Evolutionary conservation across 352 stramenopile species (phyloP).

Genomic region (Phytopythium mirpurense): DNA sequence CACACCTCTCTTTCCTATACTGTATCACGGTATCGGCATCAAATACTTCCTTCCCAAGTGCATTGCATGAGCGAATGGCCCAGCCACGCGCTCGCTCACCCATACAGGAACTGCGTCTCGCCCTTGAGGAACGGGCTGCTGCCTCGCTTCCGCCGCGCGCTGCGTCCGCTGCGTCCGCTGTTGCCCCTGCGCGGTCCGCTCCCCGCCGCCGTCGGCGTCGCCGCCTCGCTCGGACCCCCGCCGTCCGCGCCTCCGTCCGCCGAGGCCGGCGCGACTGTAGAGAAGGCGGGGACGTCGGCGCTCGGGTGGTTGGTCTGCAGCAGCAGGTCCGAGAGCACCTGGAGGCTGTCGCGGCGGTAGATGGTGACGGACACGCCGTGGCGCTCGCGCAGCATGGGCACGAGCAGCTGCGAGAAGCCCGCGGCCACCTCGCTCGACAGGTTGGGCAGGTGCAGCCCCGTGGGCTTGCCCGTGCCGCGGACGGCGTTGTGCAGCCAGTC

Average conservation of each 20-base stretch:
- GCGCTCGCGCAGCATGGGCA: conserved; percentile 59
- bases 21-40: no score
- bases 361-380: conserved; percentile 60
- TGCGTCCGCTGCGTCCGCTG: conserved; percentile 11
- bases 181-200: conserved; percentile 9
- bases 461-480: conserved; percentile 35
- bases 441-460: conserved; percentile 32
- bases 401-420: conserved; percentile 59
- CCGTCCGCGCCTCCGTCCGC: not conserved
- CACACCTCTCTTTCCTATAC: no score
- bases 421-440: conserved; percentile 51
- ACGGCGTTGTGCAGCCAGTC: conserved; percentile 66
- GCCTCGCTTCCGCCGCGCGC: conserved; percentile 12
- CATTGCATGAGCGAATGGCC: no score
- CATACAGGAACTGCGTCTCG: conserved; percentile 46
- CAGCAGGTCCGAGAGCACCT: conserved; percentile 57
- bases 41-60: no score
- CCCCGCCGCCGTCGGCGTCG: conserved; percentile 1
- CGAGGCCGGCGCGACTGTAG: conserved; percentile 8
- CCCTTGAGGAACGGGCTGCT: conserved; percentile 38
- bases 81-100: conserved; percentile 18
- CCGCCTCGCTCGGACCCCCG: conserved; percentile 6
- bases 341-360: conserved; percentile 47
- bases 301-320: conserved; percentile 45
- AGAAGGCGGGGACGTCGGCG: conserved; percentile 19